These are phyloP conservation scores for Scheffersomyces ergatensis DNA, from an alignment of 805 yeast species.

Conservation along the genomic window DNA sequence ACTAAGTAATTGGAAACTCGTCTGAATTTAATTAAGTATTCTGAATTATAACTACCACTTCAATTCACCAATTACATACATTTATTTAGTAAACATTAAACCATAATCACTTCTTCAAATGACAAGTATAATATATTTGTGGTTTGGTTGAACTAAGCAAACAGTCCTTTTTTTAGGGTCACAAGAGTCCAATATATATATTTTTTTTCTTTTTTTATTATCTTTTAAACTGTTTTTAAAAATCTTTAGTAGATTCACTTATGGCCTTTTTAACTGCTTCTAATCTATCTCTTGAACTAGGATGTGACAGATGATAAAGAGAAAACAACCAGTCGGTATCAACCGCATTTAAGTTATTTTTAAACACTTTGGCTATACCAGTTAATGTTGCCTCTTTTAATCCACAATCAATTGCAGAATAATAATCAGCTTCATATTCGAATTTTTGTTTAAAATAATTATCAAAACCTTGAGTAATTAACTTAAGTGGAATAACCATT, in stretches of 20 bases:
- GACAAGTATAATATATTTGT: no score
- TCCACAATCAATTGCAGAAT: neutral
- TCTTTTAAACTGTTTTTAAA: no score
- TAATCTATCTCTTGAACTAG: neutral
- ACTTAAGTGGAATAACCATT: neutral
- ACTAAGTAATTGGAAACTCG: no score
- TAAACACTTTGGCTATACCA: neutral
- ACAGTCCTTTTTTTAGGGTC: no score
- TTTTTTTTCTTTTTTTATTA: no score
- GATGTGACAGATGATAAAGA: neutral
- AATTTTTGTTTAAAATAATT: neutral
- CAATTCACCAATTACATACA: no score
- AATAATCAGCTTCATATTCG: neutral
- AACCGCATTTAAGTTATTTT: neutral
- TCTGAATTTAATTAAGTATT: no score
- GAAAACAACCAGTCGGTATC: neutral
- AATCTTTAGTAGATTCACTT: neutral
- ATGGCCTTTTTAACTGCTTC: neutral
- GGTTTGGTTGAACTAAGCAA: no score
- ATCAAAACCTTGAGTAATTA: neutral
- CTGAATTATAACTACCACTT: no score
- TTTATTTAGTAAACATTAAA: no score
- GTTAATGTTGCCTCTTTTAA: neutral
- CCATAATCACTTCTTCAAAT: no score
- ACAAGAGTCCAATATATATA: no score